Base-by-base conservation (phyloP, 148 eudicot species). In the Spergularia bocconei region DNA sequence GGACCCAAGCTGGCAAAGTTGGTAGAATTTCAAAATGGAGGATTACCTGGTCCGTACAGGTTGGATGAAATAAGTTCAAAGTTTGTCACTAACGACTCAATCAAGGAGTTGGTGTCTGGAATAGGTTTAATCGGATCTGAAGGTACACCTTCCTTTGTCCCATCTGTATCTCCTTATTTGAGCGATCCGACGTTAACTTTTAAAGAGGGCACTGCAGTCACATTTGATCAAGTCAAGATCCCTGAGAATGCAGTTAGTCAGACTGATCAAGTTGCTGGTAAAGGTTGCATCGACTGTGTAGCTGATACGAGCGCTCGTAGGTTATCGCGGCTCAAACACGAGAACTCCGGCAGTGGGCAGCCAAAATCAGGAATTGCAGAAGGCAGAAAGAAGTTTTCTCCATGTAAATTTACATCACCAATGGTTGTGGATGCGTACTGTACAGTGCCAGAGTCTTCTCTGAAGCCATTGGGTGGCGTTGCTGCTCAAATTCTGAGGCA, bases 111-210 rank as follows among this genome's bases (percentile, higher is more conserved):
- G 83, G 88, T 87, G 55, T 79, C 76, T 72, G 86, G 70, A 67
- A 83, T 90, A 61, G 90, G 96, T 70, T 81, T 90, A 66, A 79
- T 88, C 29, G 88, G 90, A 74, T 85, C 90, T n/a, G 88, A 85
- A 44, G 92, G 96, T 11, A 65, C 21, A 13, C 86, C 89, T 52
- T 74, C 77, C 58, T 83, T 90, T 75, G 70, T 88, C 55, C 80
- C 85, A 33, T 71, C 83, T 41, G 59, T 63, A 16, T 85, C 95
- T 74, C 83, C 85, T 11, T 77, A 76, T 81, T 75, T 82, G 23
- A 75, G 62, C 41, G 90, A 88, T 76, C 80, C 88, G 70, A 68
- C 83, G 14, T 70, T 84, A 69, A 72, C 78, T 50, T 72, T 76
- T 38, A 25, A 69, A 79, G 79, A 65, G 17, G 78, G 70, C 68